These are phyloP conservation scores for Fagopyrum homotropicum DNA, from an alignment of 148 eudicot species.

Conservation along the genomic window DNA sequence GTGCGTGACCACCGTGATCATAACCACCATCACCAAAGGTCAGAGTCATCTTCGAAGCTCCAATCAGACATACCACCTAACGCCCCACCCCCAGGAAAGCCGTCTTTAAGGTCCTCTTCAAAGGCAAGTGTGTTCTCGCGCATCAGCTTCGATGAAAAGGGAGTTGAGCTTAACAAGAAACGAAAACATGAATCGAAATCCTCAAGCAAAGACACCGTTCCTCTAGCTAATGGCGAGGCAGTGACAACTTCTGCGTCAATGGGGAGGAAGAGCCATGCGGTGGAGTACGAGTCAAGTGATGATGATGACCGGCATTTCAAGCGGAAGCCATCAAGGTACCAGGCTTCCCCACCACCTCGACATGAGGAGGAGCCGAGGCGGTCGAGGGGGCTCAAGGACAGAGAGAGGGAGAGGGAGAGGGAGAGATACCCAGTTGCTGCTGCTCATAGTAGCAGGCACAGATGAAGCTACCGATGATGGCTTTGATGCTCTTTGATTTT, in stretches of 20 bases:
- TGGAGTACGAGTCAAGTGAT: conserved; percentile 53
- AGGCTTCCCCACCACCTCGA: conserved; percentile 38
- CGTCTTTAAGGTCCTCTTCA: conserved; percentile 12
- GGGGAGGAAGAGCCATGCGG: conserved; percentile 15
- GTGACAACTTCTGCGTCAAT: neutral
- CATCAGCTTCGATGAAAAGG: conserved; percentile 55
- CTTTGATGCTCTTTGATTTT: neutral
- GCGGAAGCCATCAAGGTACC: conserved; percentile 68
- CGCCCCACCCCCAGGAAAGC: conserved; percentile 4
- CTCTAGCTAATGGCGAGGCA: neutral
- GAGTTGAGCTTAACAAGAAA: conserved; percentile 29
- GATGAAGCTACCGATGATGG: neutral
- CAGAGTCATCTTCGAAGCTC: conserved; percentile 27
- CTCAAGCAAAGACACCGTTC: neutral
- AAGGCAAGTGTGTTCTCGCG: conserved; percentile 62
- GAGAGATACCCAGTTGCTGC: conserved; percentile 11
- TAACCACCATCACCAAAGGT: conserved; percentile 21
- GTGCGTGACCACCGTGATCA: conserved; percentile 9
- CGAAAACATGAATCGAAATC: conserved; percentile 25
- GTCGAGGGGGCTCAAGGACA: neutral
- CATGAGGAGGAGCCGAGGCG: conserved; percentile 14
- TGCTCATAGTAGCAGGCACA: conserved; percentile 17
- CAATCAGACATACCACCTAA: conserved; percentile 5
- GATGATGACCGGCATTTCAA: conserved; percentile 78
- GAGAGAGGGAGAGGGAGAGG: conserved; percentile 18